Conservation (phyloP, 352 stramenopile species). For the Globisporangium lucens region DNA sequence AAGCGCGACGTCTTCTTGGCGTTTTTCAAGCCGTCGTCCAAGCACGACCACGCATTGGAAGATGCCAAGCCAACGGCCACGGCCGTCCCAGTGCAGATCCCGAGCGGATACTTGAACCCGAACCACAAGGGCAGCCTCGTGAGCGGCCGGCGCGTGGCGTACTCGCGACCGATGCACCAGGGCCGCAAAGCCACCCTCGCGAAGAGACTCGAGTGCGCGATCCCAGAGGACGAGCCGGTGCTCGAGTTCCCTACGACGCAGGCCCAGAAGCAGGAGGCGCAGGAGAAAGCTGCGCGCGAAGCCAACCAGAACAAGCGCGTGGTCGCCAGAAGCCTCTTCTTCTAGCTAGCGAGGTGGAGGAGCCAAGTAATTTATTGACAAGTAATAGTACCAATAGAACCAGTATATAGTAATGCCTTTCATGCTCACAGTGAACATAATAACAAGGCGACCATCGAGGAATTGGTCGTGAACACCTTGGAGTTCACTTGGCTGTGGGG, state of each 20-base stretch:
- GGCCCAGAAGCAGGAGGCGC: not conserved
- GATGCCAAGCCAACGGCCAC: not conserved
- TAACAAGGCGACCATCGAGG: too few relatives aligned
- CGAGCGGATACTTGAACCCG: conserved; percentile 10
- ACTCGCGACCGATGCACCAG: conserved; percentile 15
- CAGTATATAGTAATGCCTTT: not conserved
- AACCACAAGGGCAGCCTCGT: conserved; percentile 12
- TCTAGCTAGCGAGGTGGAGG: not conserved
- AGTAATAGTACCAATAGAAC: not conserved
- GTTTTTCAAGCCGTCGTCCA: conserved; percentile 12
- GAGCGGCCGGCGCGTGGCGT: conserved; percentile 15
- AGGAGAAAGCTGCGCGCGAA: not conserved
- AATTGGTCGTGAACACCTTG: too few relatives aligned
- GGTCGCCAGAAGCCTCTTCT: conserved; percentile 7
- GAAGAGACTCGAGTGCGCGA: conserved; percentile 3
- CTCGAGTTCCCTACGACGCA: conserved; percentile 6
- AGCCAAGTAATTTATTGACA: not conserved
- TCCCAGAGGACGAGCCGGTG: conserved; percentile 13
- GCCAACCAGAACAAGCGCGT: not conserved
- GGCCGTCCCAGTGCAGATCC: conserved; percentile 9
- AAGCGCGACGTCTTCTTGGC: conserved; percentile 19
- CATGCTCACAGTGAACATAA: not conserved
- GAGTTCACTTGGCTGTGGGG: too few relatives aligned
- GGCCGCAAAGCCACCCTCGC: not conserved
- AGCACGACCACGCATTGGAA: not conserved